Evolutionary conservation across 2,329 filamentous ascomycete genomes (phyloP).

Genomic region (Aspergillus fumigatiaffinis): DNA sequence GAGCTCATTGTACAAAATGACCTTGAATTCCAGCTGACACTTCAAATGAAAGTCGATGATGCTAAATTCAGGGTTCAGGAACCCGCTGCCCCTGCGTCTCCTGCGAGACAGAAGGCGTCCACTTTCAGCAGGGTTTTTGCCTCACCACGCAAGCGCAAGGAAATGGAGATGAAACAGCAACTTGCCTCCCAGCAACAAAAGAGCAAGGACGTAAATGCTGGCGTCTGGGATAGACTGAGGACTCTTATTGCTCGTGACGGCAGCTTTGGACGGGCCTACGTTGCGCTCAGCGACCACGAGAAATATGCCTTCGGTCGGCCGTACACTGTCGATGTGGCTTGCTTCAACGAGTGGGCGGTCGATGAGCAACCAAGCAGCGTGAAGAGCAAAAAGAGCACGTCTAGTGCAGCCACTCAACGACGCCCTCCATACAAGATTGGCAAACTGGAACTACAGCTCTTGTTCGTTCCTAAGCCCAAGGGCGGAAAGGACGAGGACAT

Average conservation of each 20-base stretch:
- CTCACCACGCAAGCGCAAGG: conserved; percentile 94
- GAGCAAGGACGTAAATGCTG: conserved; percentile 53
- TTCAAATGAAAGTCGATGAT: conserved; percentile 91
- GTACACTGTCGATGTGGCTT: conserved; percentile 81
- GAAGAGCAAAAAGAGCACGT: conserved; percentile 81
- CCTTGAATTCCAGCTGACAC: conserved; percentile 95
- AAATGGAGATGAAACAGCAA: conserved; percentile 78
- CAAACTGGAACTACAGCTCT: conserved; percentile 86
- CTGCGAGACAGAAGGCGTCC: conserved; percentile 73
- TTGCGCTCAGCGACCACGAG: conserved; percentile 92
- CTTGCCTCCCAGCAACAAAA: conserved; percentile 78
- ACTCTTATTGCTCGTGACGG: conserved; percentile 85
- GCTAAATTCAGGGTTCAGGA: conserved; percentile 56
- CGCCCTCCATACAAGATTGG: conserved; percentile 94
- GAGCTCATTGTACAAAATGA: conserved; percentile 96
- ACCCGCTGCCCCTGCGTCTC: conserved; percentile 43
- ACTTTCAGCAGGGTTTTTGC: conserved; percentile 90
- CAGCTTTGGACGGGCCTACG: conserved; percentile 89
- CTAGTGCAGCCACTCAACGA: conserved; percentile 55
- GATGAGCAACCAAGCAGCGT: conserved; percentile 83
- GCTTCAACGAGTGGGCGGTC: conserved; percentile 98
- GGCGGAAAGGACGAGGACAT: conserved; percentile 87
- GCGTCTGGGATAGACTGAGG: conserved; percentile 77
- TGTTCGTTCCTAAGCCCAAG: conserved; percentile 92
- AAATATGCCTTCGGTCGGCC: conserved; percentile 81